Percentiles rank a stretch among this genome's conserved stretches.
Conservation (phyloP, 225 moss, liverwort and hornwort genomes). For the Marchantia polymorpha region DNA sequence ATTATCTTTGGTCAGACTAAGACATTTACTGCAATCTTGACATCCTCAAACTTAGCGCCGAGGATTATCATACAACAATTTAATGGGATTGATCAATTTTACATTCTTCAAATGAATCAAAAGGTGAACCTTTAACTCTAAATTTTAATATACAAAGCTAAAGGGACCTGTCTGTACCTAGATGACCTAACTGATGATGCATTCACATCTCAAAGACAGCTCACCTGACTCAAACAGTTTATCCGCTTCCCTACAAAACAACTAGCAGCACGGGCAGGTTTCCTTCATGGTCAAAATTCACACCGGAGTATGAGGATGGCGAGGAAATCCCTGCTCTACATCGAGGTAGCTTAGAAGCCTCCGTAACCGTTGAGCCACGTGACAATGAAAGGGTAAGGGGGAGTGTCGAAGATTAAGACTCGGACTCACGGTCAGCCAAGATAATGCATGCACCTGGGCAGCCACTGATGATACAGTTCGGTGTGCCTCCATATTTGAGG, state of each 20-base stretch:
- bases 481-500: constrained; percentile 48
- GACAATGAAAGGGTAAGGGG: constrained; percentile 92
- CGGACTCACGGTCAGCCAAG: constrained; percentile 80
- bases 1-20: constrained; percentile 1
- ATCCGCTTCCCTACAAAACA: constrained; percentile 21
- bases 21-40: constrained; percentile 13
- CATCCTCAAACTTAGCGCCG: constrained; percentile 8
- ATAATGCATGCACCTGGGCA: constrained; percentile 82
- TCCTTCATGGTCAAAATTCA: constrained; percentile 38
- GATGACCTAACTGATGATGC: constrained; percentile 10
- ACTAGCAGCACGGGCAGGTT: constrained; percentile 13
- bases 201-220: constrained; percentile 1
- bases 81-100: constrained; percentile 26
- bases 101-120: constrained; percentile 28
- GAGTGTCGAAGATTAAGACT: constrained; percentile 60
- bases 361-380: constrained; percentile 70
- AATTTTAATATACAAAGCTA: constrained; percentile 38
- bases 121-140: constrained; percentile 27
- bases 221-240: constrained; percentile 10
- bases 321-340: constrained; percentile 40
- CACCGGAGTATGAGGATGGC: constrained; percentile 32
- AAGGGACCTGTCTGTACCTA: constrained; percentile 14
- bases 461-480: constrained; percentile 60
- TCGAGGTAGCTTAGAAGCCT: constrained; percentile 77
- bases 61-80: constrained; percentile 25